Base-by-base conservation (phyloP, 805 yeast genomes). In the Yamadazyma akitaensis region DNA sequence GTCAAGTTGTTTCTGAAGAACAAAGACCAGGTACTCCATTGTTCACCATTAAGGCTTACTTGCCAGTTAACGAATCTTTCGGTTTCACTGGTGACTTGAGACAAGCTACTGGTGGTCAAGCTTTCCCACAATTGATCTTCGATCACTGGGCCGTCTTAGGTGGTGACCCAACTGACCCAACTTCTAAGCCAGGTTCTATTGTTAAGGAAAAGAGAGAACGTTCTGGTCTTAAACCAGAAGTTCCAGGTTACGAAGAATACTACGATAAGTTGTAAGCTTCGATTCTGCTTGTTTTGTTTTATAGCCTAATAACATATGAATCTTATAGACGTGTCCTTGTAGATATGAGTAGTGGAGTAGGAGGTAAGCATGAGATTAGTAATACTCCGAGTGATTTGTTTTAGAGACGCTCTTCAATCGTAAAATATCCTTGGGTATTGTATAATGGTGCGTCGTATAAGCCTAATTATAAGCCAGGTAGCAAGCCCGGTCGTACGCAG, bases 51-150 rank as follows among this genome's bases (percentile, higher is more conserved):
- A 94, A 92, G 89, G 99, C 99, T 67, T 88, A 90, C 96, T 84
- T 92, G 80, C 99, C 99, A 75, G 97, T 92, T 65, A 94, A 92
- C 81, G 99, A 94, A 84, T 92, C 99, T 51, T 92, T 94, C 86
- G 99, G 99, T 87, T 92, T 92, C 96, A 86, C 96, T 67, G 94
- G 95, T 82, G 96, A 91, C 70, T 86, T 92, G 72, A 89, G 99
- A 84, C 97, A 92, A 81, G 97, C 98, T 72, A 92, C 99, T 70
- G 97, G 97, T 88, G 99, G 99, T 78, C 99, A 92, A 84, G 99
- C 99, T 76, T 92, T 92, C 99, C 99, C 99, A 80, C 98, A 92
- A 82, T 83, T 94, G 96, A 95, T 94, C 76, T 94, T 92, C 79
- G 98, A 94, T 77, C 99, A 92, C 77, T 92, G 98, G 98, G 80